Evolutionary conservation across 257 asterid genomes (phyloP).

Genomic region (Salvia rosmarinus): DNA sequence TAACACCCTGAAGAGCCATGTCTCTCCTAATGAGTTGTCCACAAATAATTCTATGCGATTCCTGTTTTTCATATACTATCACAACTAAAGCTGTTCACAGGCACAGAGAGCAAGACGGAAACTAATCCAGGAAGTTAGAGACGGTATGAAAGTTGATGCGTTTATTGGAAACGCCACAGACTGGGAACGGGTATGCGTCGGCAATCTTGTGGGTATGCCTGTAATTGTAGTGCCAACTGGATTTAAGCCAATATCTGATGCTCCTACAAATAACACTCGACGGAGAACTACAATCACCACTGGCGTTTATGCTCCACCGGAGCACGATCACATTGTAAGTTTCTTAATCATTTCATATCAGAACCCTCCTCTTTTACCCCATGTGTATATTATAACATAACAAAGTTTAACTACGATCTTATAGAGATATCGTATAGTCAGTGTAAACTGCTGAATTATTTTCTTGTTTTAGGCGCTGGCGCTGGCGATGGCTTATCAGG

Average conservation of each 20-base stretch:
- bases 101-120: constrained; percentile 89
- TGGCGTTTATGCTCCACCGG: constrained; percentile 88
- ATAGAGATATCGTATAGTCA: no score
- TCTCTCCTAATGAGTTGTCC: neutral
- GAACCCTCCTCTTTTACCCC: neutral
- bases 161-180: constrained; percentile 82
- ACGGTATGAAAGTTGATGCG: constrained; percentile 70
- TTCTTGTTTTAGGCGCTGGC: constrained; percentile 68
- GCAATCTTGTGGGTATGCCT: constrained; percentile 85
- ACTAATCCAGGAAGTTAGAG: constrained; percentile 70
- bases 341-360: neutral
- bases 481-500: constrained; percentile 86
- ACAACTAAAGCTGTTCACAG: constrained; percentile 40
- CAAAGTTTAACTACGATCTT: neutral
- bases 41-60: neutral
- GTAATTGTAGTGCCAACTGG: constrained; percentile 82
- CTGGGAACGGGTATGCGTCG: no score
- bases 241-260: constrained; percentile 59
- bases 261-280: constrained; percentile 57
- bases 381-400: neutral
- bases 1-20: no score
- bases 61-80: neutral
- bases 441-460: neutral
- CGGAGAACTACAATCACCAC: constrained; percentile 73
- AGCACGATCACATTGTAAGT: constrained; percentile 81